These are phyloP conservation scores for Mortierella claussenii DNA, from an alignment of 192 early-diverging fungal species.

Conservation along the genomic window DNA sequence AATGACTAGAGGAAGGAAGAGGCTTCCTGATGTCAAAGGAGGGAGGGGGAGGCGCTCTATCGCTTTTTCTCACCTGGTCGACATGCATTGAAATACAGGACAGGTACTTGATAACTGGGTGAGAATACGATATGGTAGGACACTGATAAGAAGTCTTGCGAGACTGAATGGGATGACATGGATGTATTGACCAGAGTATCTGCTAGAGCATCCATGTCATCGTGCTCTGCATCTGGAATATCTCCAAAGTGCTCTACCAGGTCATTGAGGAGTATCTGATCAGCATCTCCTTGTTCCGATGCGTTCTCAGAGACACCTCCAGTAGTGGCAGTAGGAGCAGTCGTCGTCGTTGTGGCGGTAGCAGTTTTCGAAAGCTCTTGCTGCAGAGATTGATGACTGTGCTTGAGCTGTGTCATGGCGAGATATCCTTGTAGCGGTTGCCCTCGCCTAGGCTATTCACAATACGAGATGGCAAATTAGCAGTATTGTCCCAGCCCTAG, in stretches of 20 bases:
- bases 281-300: neutral
- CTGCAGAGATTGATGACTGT: no score
- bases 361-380: no score
- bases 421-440: constrained; percentile 22
- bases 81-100: constrained; percentile 69
- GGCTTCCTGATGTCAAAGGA: neutral
- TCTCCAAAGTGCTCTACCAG: constrained; percentile 15
- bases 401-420: constrained; percentile 3
- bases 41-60: no score
- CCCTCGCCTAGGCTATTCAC: constrained; percentile 8
- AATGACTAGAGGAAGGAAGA: neutral
- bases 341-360: no score
- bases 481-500: no score
- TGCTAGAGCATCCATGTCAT: neutral
- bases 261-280: constrained; percentile 27
- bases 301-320: neutral
- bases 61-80: constrained; percentile 43
- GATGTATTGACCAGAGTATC: neutral
- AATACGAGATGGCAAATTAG: no score
- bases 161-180: neutral
- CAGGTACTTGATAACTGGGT: constrained; percentile 66
- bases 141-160: constrained; percentile 34
- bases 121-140: constrained; percentile 72
- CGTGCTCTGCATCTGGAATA: constrained; percentile 5
- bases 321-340: neutral